phyloP scores from a whole-genome alignment of 306 rosid species.

The Cercis canadensis region DNA sequence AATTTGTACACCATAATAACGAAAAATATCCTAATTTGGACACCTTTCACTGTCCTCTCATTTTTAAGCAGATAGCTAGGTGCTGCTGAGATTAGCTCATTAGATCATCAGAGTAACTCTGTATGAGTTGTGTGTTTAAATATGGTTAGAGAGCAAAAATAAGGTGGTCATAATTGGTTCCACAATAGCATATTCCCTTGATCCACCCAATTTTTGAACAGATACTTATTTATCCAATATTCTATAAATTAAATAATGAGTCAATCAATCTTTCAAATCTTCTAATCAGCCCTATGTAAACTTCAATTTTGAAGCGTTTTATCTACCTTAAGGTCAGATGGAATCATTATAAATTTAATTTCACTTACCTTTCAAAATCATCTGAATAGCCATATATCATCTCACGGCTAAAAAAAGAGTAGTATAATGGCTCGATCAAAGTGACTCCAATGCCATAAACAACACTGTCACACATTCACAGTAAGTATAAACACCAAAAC shows the following conservation, averaged over 20 bases:
- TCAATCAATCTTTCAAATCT: not conserved
- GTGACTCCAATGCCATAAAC: conserved; percentile 86
- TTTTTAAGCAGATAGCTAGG: conserved; percentile 9
- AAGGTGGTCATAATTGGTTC: no score
- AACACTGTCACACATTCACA: conserved; percentile 60
- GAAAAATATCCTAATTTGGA: conserved; percentile 28
- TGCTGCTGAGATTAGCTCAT: not conserved
- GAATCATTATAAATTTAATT: conserved; percentile 14
- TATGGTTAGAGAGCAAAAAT: conserved; percentile 16
- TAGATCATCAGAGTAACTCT: not conserved
- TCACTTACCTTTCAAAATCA: conserved; percentile 87
- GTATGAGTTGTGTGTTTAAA: not conserved
- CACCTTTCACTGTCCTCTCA: conserved; percentile 7
- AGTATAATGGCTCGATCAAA: conserved; percentile 70
- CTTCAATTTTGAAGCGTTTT: conserved; percentile 3
- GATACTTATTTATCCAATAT: not conserved
- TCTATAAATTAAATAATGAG: no score
- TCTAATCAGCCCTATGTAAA: not conserved
- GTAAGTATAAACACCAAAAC: conserved; percentile 44
- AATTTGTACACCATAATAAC: conserved; percentile 24
- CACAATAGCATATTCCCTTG: no score
- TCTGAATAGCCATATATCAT: conserved; percentile 80
- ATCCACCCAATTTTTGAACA: conserved; percentile 9
- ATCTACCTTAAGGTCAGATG: conserved; percentile 21
- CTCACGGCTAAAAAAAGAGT: conserved; percentile 81